Percentiles rank a stretch among this genome's conserved stretches.
Evolutionary conservation across 352 stramenopile genomes (phyloP).

Genomic region (Globisporangium nodosum): DNA sequence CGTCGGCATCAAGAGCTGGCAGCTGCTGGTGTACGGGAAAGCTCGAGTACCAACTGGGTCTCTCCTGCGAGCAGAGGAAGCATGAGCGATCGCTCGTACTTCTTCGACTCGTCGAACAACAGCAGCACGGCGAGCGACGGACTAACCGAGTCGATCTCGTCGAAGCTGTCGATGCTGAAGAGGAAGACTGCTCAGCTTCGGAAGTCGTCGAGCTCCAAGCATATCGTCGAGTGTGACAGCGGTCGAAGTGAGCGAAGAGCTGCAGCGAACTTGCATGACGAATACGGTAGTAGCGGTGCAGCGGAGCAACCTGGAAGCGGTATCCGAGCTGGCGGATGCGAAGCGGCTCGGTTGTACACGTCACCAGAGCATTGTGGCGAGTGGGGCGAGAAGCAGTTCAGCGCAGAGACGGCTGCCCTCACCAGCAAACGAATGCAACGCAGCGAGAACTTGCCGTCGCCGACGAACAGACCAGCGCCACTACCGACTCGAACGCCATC

Average conservation of each 20-base stretch:
- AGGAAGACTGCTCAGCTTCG: slow-evolving; percentile 47
- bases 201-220: slow-evolving; percentile 39
- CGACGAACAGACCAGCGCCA: not conserved
- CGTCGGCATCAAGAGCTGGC: not conserved
- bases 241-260: not conserved
- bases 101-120: slow-evolving; percentile 5
- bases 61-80: slow-evolving; percentile 11
- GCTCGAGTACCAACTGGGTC: not conserved
- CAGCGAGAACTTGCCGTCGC: not conserved
- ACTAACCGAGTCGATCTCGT: slow-evolving; percentile 5
- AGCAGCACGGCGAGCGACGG: not conserved
- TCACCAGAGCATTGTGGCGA: not conserved
- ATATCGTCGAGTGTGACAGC: slow-evolving; percentile 1
- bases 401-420: not conserved
- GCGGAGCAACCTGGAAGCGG: not conserved
- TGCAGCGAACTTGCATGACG: not conserved
- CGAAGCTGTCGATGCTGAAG: slow-evolving; percentile 57
- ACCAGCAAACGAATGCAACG: not conserved
- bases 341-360: not conserved
- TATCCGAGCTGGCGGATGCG: not conserved
- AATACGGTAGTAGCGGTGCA: too few species aligned
- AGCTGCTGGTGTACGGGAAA: not conserved
- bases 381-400: not conserved
- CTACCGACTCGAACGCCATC: not conserved
- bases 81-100: slow-evolving; percentile 42